These are phyloP conservation scores for Stachybotrys echinatus DNA, from an alignment of 2,329 filamentous ascomycete species.

Conservation along the genomic window DNA sequence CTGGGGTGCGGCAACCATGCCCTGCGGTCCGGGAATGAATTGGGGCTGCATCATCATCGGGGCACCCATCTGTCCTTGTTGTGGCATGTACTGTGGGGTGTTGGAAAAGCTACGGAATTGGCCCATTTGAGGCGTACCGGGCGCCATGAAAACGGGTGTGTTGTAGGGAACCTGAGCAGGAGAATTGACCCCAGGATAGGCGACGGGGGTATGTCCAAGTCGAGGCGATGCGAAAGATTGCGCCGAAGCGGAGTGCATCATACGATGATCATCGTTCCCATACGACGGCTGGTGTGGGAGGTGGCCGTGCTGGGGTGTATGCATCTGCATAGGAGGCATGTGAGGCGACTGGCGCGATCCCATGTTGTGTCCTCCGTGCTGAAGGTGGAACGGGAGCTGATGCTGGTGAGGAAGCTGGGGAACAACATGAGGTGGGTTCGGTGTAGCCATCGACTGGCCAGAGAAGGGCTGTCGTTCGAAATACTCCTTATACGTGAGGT, in stretches of 20 bases:
- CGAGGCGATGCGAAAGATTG: conserved; percentile 85
- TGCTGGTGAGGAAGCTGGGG: conserved; percentile 76
- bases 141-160: conserved; percentile 68
- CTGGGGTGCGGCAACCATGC: conserved; percentile 64
- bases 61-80: conserved; percentile 64
- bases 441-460: conserved; percentile 57
- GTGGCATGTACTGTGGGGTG: conserved; percentile 65
- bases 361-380: conserved; percentile 64
- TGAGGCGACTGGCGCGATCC: conserved; percentile 66
- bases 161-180: conserved; percentile 66
- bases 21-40: conserved; percentile 70
- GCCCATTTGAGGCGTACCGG: conserved; percentile 63
- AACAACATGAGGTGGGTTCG: conserved; percentile 63
- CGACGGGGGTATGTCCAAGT: conserved; percentile 63
- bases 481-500: conserved; percentile 66
- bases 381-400: conserved; percentile 77
- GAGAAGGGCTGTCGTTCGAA: conserved; percentile 65
- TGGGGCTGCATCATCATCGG: conserved; percentile 80
- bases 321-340: conserved; percentile 73
- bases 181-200: conserved; percentile 64
- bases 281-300: conserved; percentile 56
- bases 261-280: conserved; percentile 77
- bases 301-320: conserved; percentile 66
- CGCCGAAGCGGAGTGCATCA: conserved; percentile 80
- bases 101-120: conserved; percentile 68